Evolutionary conservation across 257 asterid species (phyloP).

Genomic region (Cruciata laevipes): DNA sequence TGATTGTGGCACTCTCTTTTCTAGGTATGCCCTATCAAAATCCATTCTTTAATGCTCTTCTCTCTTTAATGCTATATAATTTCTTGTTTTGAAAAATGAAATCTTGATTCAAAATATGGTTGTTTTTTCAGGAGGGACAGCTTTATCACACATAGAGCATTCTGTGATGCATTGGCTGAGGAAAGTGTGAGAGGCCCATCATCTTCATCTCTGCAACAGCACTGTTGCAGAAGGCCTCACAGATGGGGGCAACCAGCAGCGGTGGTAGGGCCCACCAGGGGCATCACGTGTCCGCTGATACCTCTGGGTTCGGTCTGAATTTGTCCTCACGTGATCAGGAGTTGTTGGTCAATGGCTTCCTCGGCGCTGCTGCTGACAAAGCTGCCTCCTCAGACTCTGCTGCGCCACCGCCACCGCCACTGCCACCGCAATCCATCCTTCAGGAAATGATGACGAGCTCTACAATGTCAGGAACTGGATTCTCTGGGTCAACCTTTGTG

Average conservation of each 20-base stretch:
- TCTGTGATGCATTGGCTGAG: constrained; percentile 87
- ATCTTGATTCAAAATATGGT: neutral
- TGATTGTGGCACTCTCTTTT: constrained; percentile 93
- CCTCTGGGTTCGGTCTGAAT: constrained; percentile 49
- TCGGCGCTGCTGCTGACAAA: constrained; percentile 46
- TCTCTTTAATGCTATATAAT: neutral
- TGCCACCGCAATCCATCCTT: constrained; percentile 26
- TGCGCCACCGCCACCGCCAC: neutral
- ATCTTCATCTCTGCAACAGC: constrained; percentile 79
- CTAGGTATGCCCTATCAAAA: constrained; percentile 44
- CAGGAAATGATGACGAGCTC: constrained; percentile 50
- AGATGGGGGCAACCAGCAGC: constrained; percentile 57
- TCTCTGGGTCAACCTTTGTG: constrained; percentile 37
- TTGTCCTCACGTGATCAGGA: constrained; percentile 67
- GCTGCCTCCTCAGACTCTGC: neutral
- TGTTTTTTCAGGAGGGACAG: constrained; percentile 74
- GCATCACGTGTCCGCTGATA: constrained; percentile 54
- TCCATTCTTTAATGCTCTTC: neutral
- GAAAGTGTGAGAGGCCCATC: constrained; percentile 38
- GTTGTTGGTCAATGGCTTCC: constrained; percentile 52
- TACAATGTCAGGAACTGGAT: constrained; percentile 17
- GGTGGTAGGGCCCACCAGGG: constrained; percentile 36
- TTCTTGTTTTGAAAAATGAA: constrained; percentile 19
- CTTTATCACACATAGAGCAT: constrained; percentile 89
- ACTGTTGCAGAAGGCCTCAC: constrained; percentile 83